Conservation (phyloP, 495 filamentous ascomycete species). For the Hyaloscypha finlandica region DNA sequence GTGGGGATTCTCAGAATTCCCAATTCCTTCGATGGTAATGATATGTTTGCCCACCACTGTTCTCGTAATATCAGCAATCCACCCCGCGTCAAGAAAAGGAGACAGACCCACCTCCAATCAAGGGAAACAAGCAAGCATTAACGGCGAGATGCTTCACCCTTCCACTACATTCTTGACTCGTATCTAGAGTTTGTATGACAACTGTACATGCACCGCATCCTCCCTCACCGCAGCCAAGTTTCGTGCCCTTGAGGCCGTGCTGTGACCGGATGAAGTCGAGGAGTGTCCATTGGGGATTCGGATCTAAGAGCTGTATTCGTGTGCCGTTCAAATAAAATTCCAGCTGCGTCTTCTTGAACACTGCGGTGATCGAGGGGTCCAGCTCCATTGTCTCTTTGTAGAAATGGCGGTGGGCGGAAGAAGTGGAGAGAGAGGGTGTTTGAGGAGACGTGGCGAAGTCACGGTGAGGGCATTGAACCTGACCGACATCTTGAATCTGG, state of each 20-base stretch:
- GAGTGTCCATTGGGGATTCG: slow-evolving; percentile 36
- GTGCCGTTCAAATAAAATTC: slow-evolving; percentile 26
- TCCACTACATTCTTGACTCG: not conserved
- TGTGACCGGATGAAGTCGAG: slow-evolving; percentile 51
- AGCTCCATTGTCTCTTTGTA: slow-evolving; percentile 14
- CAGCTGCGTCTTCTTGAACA: slow-evolving; percentile 11
- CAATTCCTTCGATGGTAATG: slow-evolving; percentile 44
- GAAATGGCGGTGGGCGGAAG: not conserved
- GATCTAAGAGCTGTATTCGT: slow-evolving; percentile 8
- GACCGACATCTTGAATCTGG: not conserved
- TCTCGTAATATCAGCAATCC: not conserved
- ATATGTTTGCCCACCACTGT: slow-evolving; percentile 44
- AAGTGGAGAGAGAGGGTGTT: not conserved
- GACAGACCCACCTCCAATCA: slow-evolving; percentile 23
- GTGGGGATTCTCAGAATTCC: slow-evolving; percentile 39
- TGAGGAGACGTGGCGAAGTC: not conserved
- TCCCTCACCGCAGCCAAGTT: slow-evolving; percentile 56
- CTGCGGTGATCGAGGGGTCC: slow-evolving; percentile 6
- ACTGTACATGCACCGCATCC: slow-evolving; percentile 47
- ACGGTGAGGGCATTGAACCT: not conserved
- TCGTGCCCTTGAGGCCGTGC: slow-evolving; percentile 53
- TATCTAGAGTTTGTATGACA: slow-evolving; percentile 36
- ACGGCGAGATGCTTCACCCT: slow-evolving; percentile 33
- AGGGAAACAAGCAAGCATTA: slow-evolving; percentile 28
- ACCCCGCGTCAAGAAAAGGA: not conserved